Base-by-base conservation (phyloP, 495 filamentous ascomycete species). In the Xeromyces bisporus region DNA sequence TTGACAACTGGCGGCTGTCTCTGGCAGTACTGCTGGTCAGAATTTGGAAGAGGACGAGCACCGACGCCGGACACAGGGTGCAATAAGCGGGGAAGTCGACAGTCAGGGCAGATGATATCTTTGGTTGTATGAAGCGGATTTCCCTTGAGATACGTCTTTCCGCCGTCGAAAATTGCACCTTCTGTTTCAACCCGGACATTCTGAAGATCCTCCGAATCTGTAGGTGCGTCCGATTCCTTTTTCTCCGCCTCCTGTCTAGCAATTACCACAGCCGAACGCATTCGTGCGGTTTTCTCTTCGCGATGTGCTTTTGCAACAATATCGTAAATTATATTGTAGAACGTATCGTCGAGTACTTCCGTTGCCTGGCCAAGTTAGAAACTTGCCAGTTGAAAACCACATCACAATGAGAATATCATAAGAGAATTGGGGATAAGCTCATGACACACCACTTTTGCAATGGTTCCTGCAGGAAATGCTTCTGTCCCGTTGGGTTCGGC, bases 261-360 rank as follows among this genome's bases (percentile, higher is more conserved):
- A 29, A 71, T 51, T 23, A 78, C 73, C 28, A 80, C 79, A 9
- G 80, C 80, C 23, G 80, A 79, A 26, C 65, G 60, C 48, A 74
- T 77, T 33, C 78, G 73, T 24, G 72, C 67, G 31, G 72, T 67
- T 49, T 80, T 80, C 51, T 82, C 76, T 42, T 80, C 71, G 24
- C 76, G 73, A 47, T 82, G 77, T 17, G 69, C 71, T 40, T 79
- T 73, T 36, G 77, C 60, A 32, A 80, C 56, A 28, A 79, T 55
- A 32, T 80, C 75, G 42, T 77, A 72, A 23, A 82, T 64, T 37
- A 80, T 72, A 44, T 80, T 80, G 53, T 78, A 74, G 38, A 80
- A 58, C 11, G 75, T 54, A 42, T 77, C 73, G 36, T 82, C 74
- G 29, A 80, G 50, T 15, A 80, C 66, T 9, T 60, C 67, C 28